These are phyloP conservation scores for Knufia fluminis DNA, from an alignment of 2,329 filamentous ascomycete genomes.

Conservation along the genomic window DNA sequence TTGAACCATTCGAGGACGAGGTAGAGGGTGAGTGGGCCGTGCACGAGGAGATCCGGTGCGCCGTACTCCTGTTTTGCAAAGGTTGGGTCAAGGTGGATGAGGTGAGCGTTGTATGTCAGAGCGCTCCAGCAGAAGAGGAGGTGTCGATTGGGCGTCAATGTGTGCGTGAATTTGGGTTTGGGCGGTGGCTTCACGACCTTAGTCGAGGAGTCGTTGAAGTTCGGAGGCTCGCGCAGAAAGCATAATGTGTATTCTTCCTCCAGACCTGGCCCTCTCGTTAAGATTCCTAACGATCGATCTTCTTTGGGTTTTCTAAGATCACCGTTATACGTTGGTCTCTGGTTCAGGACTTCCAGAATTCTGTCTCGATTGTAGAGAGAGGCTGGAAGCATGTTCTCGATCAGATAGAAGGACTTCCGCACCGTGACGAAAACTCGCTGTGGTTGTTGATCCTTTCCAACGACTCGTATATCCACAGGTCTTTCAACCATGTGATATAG, in stretches of 20 bases:
- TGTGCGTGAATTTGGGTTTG: constrained; percentile 47
- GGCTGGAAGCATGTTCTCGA: constrained; percentile 27
- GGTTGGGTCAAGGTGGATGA: constrained; percentile 70
- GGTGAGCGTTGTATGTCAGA: constrained; percentile 84
- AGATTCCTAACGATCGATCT: neutral
- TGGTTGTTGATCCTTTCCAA: neutral
- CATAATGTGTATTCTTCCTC: constrained; percentile 57
- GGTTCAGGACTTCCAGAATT: neutral
- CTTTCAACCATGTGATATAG: constrained; percentile 1
- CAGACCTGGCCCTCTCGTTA: constrained; percentile 44
- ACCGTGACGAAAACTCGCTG: constrained; percentile 30
- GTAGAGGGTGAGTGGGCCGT: constrained; percentile 72
- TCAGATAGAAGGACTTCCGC: constrained; percentile 42
- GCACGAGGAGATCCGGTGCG: constrained; percentile 66
- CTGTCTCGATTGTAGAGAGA: constrained; percentile 18
- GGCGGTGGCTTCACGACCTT: constrained; percentile 26
- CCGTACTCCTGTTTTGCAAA: constrained; percentile 66
- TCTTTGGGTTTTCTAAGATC: too few relatives aligned
- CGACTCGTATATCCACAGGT: neutral
- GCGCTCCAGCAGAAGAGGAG: constrained; percentile 87
- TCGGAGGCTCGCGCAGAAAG: constrained; percentile 33
- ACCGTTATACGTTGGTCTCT: neutral
- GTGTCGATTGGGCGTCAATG: constrained; percentile 55
- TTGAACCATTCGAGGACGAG: constrained; percentile 62
- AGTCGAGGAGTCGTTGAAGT: constrained; percentile 16